These are phyloP conservation scores for Solanum habrochaites DNA, from an alignment of 257 asterid genomes.

Conservation along the genomic window DNA sequence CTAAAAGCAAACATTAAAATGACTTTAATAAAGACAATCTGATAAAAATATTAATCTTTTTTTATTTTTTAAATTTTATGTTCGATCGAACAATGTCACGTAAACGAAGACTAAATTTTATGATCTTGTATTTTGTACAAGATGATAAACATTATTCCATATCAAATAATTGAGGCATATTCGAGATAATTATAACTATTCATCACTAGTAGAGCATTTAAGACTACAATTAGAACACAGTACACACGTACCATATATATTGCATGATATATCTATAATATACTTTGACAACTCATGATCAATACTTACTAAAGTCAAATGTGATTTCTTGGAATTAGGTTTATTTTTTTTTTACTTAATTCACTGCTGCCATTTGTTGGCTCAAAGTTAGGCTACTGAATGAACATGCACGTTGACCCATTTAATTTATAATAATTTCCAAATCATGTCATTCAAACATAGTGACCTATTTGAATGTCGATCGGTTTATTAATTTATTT, in stretches of 20 bases:
- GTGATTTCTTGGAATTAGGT: constrained; percentile 11
- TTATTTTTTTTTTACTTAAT: not conserved
- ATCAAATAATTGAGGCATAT: not conserved
- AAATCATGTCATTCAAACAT: not conserved
- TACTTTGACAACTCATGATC: not conserved
- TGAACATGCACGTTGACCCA: constrained; percentile 31
- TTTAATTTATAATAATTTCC: not conserved
- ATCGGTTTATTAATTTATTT: not conserved
- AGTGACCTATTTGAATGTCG: constrained; percentile 2
- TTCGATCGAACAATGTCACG: not conserved
- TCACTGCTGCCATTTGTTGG: constrained; percentile 26
- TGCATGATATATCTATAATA: not conserved
- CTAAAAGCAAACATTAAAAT: not conserved
- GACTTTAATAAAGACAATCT: not conserved
- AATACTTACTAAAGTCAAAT: not conserved
- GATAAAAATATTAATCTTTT: not conserved
- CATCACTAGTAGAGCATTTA: not conserved
- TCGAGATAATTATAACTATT: not conserved
- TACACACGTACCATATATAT: not conserved
- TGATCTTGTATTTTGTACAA: not conserved
- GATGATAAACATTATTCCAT: not conserved
- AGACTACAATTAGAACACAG: not conserved
- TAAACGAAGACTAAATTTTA: too few species aligned
- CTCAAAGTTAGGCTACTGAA: constrained; percentile 14
- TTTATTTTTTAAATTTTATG: not conserved